A percentile compares a stretch with the other conserved stretches of the same genome.
Evolutionary conservation across 148 eudicot genomes (phyloP).

Genomic region (Silene uniflora): DNA sequence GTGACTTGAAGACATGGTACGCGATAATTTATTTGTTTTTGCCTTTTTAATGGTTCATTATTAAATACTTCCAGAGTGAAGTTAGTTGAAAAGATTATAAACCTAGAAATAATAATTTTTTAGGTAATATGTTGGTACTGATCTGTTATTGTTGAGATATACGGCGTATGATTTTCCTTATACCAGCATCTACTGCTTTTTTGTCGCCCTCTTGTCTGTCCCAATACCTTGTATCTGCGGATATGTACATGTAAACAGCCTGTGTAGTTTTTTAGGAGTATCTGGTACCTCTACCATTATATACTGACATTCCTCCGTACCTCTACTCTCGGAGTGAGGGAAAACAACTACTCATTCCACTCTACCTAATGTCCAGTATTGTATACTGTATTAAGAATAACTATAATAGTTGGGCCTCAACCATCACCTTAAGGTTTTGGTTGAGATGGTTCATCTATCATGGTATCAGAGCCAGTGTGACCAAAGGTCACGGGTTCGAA

Average conservation of each 20-base stretch:
- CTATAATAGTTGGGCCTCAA: too few species aligned
- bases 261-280: background rate
- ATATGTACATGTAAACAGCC: background rate
- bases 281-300: background rate
- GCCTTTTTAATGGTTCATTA: background rate
- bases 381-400: background rate
- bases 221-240: background rate
- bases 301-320: background rate
- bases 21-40: conserved; percentile 1
- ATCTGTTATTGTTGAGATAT: too few species aligned
- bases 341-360: background rate
- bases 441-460: too few species aligned
- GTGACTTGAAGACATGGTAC: conserved; percentile 70
- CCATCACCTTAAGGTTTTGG: too few species aligned
- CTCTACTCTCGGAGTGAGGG: background rate
- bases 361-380: background rate
- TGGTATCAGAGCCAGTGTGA: too few species aligned
- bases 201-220: background rate
- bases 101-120: too few species aligned
- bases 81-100: background rate
- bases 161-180: too few species aligned
- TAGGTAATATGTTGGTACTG: too few species aligned
- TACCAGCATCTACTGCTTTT: background rate
- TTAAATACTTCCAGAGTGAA: background rate
- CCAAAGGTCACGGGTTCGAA: too few species aligned